Conservation (phyloP, 345 rosid genomes). For the Angophora floribunda region DNA sequence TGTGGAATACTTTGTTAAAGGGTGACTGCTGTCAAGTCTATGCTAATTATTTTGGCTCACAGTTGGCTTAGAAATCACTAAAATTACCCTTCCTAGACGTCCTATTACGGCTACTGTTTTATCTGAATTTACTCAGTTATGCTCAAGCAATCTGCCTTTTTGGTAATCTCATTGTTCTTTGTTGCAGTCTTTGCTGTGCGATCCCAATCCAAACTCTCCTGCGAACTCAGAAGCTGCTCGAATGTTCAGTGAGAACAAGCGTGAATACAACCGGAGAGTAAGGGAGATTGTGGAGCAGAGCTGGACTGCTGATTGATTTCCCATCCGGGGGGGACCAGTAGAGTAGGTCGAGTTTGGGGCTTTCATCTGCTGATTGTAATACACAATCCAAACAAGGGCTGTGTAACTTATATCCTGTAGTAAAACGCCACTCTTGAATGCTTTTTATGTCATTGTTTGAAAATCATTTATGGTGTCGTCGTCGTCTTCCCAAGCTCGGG, state of each 20-base stretch:
- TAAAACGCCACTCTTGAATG: background rate
- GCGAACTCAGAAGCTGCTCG: conserved; percentile 75
- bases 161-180: background rate
- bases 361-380: background rate
- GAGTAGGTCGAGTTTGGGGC: background rate
- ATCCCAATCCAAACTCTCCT: conserved; percentile 73
- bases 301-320: conserved; percentile 53
- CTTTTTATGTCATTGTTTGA: background rate
- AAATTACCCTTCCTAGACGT: background rate
- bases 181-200: conserved; percentile 56
- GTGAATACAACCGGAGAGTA: conserved; percentile 56
- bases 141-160: background rate
- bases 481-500: background rate
- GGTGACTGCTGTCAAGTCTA: background rate
- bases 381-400: background rate
- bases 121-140: background rate
- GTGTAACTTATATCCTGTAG: background rate
- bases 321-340: background rate
- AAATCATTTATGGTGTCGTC: background rate
- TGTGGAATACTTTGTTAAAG: background rate
- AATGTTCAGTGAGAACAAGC: conserved; percentile 67
- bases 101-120: background rate
- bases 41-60: background rate
- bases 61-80: background rate
- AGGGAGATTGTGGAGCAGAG: conserved; percentile 63